Evolutionary conservation across 129 eudicot species (phyloP).

Genomic region (Flaveria bidentis): DNA sequence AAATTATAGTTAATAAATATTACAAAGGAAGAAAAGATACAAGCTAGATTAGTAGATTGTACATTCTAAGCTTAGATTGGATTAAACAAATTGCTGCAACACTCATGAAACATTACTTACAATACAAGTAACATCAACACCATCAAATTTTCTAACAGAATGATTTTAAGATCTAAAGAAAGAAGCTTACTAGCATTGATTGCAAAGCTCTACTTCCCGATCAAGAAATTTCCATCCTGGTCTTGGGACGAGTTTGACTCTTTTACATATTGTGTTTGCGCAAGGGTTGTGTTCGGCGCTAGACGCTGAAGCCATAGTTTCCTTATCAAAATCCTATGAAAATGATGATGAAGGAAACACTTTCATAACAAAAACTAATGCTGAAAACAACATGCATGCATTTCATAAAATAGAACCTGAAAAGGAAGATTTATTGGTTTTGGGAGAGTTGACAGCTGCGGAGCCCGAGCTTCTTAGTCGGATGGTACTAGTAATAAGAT

Average conservation of each 20-base stretch:
- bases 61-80: neutral
- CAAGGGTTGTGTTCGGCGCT: neutral
- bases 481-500: no score
- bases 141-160: neutral
- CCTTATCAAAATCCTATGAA: neutral
- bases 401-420: neutral
- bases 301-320: conserved; percentile 6
- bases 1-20: neutral
- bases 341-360: neutral
- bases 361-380: neutral
- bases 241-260: neutral
- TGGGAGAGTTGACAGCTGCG: neutral
- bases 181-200: neutral
- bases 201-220: neutral
- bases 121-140: neutral
- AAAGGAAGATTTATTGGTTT: neutral
- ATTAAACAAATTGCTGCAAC: neutral
- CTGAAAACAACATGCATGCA: neutral
- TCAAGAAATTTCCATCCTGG: neutral
- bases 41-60: neutral
- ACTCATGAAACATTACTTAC: neutral
- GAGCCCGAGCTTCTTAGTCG: no score
- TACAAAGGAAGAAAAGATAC: neutral
- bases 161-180: neutral
- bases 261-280: neutral